Conservation (phyloP, 2,329 filamentous ascomycete species). For the Lasiodiplodia gonubiensis region DNA sequence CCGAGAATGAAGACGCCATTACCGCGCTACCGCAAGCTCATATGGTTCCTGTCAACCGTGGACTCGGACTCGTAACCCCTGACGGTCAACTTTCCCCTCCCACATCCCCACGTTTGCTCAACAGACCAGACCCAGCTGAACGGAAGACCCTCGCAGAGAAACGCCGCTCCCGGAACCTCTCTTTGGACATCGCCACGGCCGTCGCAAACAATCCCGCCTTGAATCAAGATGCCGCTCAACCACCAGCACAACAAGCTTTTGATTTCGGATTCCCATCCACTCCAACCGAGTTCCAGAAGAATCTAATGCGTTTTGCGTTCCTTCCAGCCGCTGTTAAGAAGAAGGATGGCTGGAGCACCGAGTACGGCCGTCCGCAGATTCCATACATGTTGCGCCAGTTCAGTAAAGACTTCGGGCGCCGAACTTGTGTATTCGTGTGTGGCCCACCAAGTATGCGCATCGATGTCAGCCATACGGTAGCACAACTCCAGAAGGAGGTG, state of each 20-base stretch:
- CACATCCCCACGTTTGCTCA: conserved; percentile 39
- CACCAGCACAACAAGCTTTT: conserved; percentile 40
- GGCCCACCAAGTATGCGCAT: conserved; percentile 86
- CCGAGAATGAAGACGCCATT: conserved; percentile 83
- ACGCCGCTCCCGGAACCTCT: conserved; percentile 49
- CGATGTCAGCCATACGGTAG: conserved; percentile 85
- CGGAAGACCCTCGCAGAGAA: conserved; percentile 44
- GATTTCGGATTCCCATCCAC: conserved; percentile 77
- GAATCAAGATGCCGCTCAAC: conserved; percentile 47
- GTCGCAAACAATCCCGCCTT: conserved; percentile 42
- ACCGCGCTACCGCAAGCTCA: conserved; percentile 74
- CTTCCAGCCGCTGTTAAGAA: conserved; percentile 60
- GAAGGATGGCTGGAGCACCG: conserved; percentile 82
- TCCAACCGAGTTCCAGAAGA: conserved; percentile 87
- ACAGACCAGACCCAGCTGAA: conserved; percentile 7
- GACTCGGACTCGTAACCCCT: conserved; percentile 5
- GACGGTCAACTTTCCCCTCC: conserved; percentile 30
- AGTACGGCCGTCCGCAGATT: conserved; percentile 89
- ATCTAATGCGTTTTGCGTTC: conserved; percentile 88
- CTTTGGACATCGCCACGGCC: conserved; percentile 51
- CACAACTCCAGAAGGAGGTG: conserved; percentile 79
- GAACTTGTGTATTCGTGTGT: conserved; percentile 91
- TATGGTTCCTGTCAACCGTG: conserved; percentile 35
- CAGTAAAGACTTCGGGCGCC: conserved; percentile 78
- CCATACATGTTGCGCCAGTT: conserved; percentile 85